Evolutionary conservation across 495 filamentous ascomycete species (phyloP), one percentile per base, ranked within the genome.

Genomic region (Trichoderma reesei): DNA sequence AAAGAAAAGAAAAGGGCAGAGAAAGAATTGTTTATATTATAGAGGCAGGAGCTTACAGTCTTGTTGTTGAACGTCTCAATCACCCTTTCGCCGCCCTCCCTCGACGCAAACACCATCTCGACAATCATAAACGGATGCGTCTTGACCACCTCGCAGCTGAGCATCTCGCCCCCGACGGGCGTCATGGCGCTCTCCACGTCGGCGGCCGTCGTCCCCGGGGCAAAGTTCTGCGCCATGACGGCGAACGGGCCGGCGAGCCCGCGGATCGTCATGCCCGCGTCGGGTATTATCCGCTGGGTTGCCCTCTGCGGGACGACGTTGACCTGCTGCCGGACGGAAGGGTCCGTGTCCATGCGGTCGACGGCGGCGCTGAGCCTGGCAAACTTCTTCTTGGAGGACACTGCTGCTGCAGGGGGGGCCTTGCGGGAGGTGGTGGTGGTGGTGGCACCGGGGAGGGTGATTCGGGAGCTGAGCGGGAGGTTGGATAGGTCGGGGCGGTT

Each of bases 161-260:
- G 70, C 64, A 95, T 84, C 62, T 86, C 77, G 38, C 90, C 90
- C 1, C 86, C 87, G 3, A 88, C 74, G 2, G 88, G 86, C 46
- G 84, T 83, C 78, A 97, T 82, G 51, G 91, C 91, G 64, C 88
- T 86, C 75, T 96, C 90, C 60, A 98, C 96, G 72, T 98, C 94
- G 42, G 90, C 92, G 2, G 90, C 91, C 4, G 94, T 96, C 3
- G 94, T 98, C 42, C 94, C 94, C 3, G 86, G 86, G 3, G 91
- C 92, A 68, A 98, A 93, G 75, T 98, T 98, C 72, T 86, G 85
- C 1, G 88, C 92, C 61, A 91, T 79, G 13, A 98, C 89, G n/a
- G 87, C 82, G 68, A 85, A 94, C 0, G 91, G 90, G 0, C 90
- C 89, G 2, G 91, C 90, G 5, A 84, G 76, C 26, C 94, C 94